Evolutionary conservation across 192 early-diverging fungal species (phyloP), one percentile per base, ranked within the genome.

Genomic region (Coemansia sp.): DNA sequence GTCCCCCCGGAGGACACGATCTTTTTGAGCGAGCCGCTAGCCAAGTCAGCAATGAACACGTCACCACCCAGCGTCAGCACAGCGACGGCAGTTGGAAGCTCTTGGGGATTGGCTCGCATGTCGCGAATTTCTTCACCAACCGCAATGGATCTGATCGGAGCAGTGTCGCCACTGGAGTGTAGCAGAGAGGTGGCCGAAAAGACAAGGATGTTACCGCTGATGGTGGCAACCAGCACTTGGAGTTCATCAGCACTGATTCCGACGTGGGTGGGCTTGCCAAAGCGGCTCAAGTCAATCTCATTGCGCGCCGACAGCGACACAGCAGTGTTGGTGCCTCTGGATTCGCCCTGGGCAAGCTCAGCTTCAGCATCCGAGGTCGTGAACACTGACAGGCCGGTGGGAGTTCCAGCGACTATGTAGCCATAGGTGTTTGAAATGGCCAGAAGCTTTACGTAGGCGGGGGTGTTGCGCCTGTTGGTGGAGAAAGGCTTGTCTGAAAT

Each of bases 351-450:
- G 13, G 64, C 69, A 24, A 79, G 74, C 60, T 69, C 58, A 11
- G 74, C 68, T 63, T 79, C 38, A n/a, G 80, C 78, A 53, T 85
- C 71, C 40, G 57, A 64, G 4, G 76, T 75, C 57, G 24, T 80
- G n/a, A 80, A 74, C 38, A 80, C 71, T 3, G 68, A 70, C 12
- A 71, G 65, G 13, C 67, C 90, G 64, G 79, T 66, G 29, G 71
- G 80, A 15, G 86, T 80, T 7, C 87, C 92, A 13, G 89, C 92
- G 15, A 90, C 86, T 61, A 91, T 88, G 60, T 88, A 93, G 1
- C 90, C 91, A 69, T 85, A 87, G n/a, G 50, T 86, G 65, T 85
- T 90, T 33, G 91, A 92, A 9, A 88, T 79, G 0, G 73, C 87
- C 50, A 93, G 80, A 16, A 92, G 71, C 29, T 80, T 85, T 3